Conservation (phyloP, 371 early-diverging fungal species). For the Rhizomucor miehei region DNA sequence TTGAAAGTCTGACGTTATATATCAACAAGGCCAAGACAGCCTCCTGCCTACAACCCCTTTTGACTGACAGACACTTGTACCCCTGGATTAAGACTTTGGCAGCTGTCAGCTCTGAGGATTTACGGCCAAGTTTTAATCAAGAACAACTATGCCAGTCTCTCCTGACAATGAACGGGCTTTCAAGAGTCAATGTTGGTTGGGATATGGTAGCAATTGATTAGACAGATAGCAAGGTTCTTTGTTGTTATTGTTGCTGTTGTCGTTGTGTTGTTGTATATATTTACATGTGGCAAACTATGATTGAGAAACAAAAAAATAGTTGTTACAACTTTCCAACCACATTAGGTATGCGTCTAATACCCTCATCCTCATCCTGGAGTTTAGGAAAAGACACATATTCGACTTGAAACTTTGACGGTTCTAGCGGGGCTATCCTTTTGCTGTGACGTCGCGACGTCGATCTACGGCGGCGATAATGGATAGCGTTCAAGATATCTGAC, state of each 20-base stretch:
- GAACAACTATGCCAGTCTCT: constrained; percentile 23
- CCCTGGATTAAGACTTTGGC: constrained; percentile 34
- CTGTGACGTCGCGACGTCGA: not conserved
- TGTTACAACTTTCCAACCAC: not conserved
- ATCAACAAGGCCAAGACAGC: constrained; percentile 7
- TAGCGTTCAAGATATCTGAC: not conserved
- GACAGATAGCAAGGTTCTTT: too few relatives aligned
- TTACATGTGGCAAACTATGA: not conserved
- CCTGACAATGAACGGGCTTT: constrained; percentile 22
- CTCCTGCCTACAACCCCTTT: constrained; percentile 19
- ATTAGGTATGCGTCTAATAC: not conserved
- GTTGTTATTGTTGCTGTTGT: not conserved
- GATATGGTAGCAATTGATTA: constrained; percentile 29
- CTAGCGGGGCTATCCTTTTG: not conserved
- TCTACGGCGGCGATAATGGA: not conserved
- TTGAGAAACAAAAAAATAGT: not conserved
- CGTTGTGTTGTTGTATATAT: not conserved
- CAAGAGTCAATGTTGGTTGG: constrained; percentile 37
- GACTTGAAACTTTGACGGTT: not conserved
- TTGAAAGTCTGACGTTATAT: constrained; percentile 18
- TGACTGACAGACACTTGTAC: constrained; percentile 20
- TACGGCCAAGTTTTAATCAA: constrained; percentile 16
- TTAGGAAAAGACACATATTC: constrained; percentile 1
- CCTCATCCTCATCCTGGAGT: not conserved
- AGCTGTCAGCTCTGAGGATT: constrained; percentile 20